These are phyloP conservation scores for Willaertia magna DNA, from an alignment of 208 protist genomes.

Conservation along the genomic window DNA sequence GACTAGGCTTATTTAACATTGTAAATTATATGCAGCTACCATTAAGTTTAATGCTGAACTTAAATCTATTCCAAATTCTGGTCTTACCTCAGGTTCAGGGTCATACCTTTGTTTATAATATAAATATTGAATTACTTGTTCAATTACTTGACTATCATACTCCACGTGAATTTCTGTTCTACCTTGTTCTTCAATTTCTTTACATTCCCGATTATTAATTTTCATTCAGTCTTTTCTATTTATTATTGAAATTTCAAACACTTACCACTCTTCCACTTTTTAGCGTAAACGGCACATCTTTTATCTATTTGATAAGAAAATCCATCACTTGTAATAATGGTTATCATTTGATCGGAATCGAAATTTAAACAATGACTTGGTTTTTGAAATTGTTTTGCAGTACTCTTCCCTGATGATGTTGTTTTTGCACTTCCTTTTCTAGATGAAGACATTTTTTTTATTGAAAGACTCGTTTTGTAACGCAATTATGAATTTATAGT, in stretches of 20 bases:
- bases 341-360: background rate
- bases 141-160: background rate
- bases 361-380: background rate
- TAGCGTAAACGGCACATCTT: background rate
- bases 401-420: background rate
- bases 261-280: background rate
- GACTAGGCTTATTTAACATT: too few species aligned
- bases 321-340: background rate
- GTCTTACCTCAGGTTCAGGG: background rate
- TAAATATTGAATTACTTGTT: slow-evolving; percentile 7
- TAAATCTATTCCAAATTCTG: slow-evolving; percentile 2
- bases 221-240: too few species aligned
- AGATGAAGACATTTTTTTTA: background rate
- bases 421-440: background rate
- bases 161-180: background rate
- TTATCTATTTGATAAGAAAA: background rate
- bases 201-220: too few species aligned
- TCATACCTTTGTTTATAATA: slow-evolving; percentile 11
- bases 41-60: background rate
- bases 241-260: too few species aligned
- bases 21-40: background rate
- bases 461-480: too few species aligned
- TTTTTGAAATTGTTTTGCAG: background rate
- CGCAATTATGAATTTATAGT: too few species aligned
- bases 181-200: background rate